Evolutionary conservation across 2,329 filamentous ascomycete species (phyloP).

Genomic region (Trichoderma atroviride): DNA sequence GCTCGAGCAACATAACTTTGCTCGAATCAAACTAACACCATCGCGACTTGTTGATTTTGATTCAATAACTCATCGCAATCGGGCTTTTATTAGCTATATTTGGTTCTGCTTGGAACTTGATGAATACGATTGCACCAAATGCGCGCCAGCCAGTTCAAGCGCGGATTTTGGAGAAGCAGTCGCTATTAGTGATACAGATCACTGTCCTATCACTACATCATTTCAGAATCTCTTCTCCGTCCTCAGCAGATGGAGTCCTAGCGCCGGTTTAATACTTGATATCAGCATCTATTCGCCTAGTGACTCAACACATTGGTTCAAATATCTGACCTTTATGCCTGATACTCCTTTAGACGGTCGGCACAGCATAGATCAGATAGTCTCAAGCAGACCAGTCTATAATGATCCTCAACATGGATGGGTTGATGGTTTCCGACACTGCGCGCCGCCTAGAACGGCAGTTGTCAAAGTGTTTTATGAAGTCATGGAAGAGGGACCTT

Average conservation of each 20-base stretch:
- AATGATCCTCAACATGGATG: conserved; percentile 22
- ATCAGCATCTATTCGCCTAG: conserved; percentile 41
- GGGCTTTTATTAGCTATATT: conserved; percentile 32
- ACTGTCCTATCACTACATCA: conserved; percentile 29
- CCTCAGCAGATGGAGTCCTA: conserved; percentile 38
- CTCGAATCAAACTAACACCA: conserved; percentile 37
- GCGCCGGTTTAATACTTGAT: conserved; percentile 37
- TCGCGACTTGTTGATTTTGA: conserved; percentile 36
- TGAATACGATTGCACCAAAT: conserved; percentile 29
- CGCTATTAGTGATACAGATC: conserved; percentile 20
- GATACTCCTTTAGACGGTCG: conserved; percentile 17
- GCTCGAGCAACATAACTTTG: conserved; percentile 38
- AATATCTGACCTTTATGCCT: conserved; percentile 34
- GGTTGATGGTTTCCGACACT: conserved; percentile 14
- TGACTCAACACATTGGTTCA: conserved; percentile 38
- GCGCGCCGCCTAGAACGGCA: conserved; percentile 16
- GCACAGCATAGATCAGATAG: background rate
- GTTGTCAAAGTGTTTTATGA: conserved; percentile 30
- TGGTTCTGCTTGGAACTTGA: conserved; percentile 34
- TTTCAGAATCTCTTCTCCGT: conserved; percentile 36
- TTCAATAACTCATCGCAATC: conserved; percentile 37
- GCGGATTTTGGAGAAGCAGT: conserved; percentile 16
- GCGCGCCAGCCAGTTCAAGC: background rate
- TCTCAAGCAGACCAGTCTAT: background rate
- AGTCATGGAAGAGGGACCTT: conserved; percentile 32